Evolutionary conservation across 345 rosid genomes (phyloP).

Genomic region (Populus davidiana): DNA sequence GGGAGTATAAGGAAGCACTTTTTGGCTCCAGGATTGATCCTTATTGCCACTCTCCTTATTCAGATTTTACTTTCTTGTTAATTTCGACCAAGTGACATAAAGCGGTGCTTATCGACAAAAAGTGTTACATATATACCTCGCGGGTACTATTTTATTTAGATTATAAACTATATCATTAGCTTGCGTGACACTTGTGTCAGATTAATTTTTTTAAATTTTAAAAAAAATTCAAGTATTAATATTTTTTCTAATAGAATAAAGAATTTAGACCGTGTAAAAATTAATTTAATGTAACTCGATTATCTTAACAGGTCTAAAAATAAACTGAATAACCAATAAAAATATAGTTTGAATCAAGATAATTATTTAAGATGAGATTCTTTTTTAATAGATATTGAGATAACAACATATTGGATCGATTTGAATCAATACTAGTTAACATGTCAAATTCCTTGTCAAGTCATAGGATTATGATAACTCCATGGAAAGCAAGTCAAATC

Average conservation of each 20-base stretch:
- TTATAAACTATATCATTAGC: too few species aligned
- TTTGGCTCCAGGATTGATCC: neutral
- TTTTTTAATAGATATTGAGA: too few species aligned
- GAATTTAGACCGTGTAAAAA: too few species aligned
- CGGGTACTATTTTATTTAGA: too few species aligned
- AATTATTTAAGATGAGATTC: too few species aligned
- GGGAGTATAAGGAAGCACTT: neutral
- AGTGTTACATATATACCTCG: too few species aligned
- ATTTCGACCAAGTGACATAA: too few species aligned
- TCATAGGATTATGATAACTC: too few species aligned
- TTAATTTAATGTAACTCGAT: rapidly evolving
- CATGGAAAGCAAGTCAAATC: rapidly evolving
- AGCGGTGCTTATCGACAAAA: neutral
- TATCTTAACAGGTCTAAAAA: rapidly evolving
- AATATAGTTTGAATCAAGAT: too few species aligned
- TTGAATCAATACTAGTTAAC: rapidly evolving
- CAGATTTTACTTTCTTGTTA: neutral
- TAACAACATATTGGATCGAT: rapidly evolving
- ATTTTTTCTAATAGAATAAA: too few species aligned
- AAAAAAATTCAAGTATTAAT: too few species aligned
- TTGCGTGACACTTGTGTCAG: rapidly evolving
- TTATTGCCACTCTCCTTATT: neutral
- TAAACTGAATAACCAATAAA: rapidly evolving
- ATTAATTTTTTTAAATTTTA: too few species aligned
- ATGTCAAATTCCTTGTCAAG: rapidly evolving